A percentile compares a stretch with the other conserved stretches of the same genome.
Conservation (phyloP, 768 basidiomycete genomes). For the Tricholoma flavovirens region DNA sequence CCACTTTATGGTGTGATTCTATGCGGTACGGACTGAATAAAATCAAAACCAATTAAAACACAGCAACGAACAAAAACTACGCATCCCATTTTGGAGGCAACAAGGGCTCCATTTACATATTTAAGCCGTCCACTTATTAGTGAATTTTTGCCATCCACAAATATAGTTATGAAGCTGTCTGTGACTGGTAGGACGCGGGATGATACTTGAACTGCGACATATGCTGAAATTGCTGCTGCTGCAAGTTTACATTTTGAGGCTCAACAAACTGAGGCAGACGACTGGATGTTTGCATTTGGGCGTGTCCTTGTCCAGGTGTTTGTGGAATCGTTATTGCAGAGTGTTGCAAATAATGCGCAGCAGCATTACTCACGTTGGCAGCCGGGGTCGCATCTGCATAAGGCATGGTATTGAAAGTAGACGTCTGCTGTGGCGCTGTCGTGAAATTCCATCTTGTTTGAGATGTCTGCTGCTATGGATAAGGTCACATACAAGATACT, state of each 20-base stretch:
- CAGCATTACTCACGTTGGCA: not conserved
- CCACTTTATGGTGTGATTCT: not conserved
- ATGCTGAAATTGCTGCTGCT: conserved; percentile 2
- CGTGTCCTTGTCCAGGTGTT: not conserved
- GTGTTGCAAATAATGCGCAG: conserved; percentile 5
- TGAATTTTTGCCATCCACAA: not conserved
- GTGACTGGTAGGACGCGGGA: conserved; percentile 26
- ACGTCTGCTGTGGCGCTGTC: conserved; percentile 15
- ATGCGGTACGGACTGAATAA: not conserved
- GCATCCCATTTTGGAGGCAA: not conserved
- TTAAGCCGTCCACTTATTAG: not conserved
- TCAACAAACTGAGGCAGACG: conserved; percentile 16
- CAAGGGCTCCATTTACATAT: not conserved
- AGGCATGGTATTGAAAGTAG: conserved; percentile 1
- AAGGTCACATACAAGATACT: not conserved
- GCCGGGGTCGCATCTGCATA: conserved; percentile 17
- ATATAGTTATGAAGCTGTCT: conserved; percentile 8
- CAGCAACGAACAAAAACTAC: not conserved
- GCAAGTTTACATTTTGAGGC: not conserved
- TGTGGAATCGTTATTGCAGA: not conserved
- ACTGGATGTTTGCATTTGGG: conserved; percentile 9
- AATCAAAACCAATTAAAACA: not conserved
- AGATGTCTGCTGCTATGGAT: conserved; percentile 8
- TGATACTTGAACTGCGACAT: conserved; percentile 27
- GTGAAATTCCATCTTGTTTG: conserved; percentile 16